Evolutionary conservation across 106 monocot species (phyloP).

Genomic region (Phalaenopsis aphrodite): DNA sequence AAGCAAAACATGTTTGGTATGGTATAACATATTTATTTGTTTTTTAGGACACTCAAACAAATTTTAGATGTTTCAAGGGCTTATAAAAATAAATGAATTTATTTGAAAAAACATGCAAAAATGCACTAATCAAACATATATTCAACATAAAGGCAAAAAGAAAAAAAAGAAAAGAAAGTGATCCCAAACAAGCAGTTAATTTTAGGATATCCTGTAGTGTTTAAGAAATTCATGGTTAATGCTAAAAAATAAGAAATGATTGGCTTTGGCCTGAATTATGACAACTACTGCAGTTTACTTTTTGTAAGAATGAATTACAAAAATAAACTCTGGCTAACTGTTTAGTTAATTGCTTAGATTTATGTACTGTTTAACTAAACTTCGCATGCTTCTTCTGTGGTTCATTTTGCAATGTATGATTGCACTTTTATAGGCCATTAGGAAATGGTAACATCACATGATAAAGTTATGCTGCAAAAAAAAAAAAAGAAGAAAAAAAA

Average conservation of each 20-base stretch:
- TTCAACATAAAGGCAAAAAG: too few species aligned
- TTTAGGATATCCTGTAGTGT: neutral
- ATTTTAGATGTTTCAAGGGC: too few species aligned
- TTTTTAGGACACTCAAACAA: too few species aligned
- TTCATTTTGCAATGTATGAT: neutral
- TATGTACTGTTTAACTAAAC: neutral
- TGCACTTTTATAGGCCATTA: neutral
- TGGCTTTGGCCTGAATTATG: neutral
- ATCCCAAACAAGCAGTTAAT: neutral
- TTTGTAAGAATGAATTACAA: neutral
- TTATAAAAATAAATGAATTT: too few species aligned
- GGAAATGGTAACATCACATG: neutral
- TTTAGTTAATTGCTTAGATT: neutral
- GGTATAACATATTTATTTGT: too few species aligned
- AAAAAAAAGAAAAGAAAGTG: too few species aligned
- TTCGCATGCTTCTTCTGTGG: neutral
- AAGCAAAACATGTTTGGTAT: too few species aligned
- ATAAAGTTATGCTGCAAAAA: neutral
- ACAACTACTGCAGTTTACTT: neutral
- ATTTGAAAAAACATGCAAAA: too few species aligned
- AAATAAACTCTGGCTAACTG: neutral
- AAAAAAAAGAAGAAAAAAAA: too few species aligned
- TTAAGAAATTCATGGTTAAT: neutral
- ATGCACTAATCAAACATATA: too few species aligned
- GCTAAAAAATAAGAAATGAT: neutral